These are phyloP conservation scores for Mucor racemosus DNA, from an alignment of 371 early-diverging fungal species.

Conservation along the genomic window DNA sequence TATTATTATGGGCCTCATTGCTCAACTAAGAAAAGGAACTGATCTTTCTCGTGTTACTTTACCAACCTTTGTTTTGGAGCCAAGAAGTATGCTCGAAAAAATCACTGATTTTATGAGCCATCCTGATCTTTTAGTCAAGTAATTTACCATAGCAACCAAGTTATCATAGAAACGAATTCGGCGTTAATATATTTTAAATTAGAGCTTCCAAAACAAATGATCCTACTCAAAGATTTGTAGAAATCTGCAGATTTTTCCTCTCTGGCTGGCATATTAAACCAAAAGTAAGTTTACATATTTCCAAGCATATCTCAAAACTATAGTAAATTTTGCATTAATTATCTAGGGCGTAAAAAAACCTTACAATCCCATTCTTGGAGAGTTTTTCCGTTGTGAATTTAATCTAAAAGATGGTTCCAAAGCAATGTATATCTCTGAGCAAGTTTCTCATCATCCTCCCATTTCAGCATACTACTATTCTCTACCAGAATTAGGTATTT, in stretches of 20 bases:
- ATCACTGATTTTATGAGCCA: conserved; percentile 94
- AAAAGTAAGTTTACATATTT: conserved; percentile 68
- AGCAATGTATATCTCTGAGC: conserved; percentile 69
- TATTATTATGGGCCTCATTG: conserved; percentile 83
- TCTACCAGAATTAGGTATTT: conserved; percentile 66
- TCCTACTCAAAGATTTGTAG: conserved; percentile 86
- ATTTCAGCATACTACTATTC: conserved; percentile 67
- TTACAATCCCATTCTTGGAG: conserved; percentile 84
- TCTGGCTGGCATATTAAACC: conserved; percentile 98
- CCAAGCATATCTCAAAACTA: not conserved
- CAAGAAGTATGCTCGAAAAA: conserved; percentile 89
- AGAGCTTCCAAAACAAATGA: conserved; percentile 72
- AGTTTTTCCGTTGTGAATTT: conserved; percentile 76
- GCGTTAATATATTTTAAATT: conserved; percentile 2
- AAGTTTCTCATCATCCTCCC: conserved; percentile 83
- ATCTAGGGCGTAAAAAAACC: conserved; percentile 89
- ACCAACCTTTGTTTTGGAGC: conserved; percentile 94
- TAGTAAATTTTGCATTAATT: not conserved
- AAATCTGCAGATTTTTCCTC: conserved; percentile 88
- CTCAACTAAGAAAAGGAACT: conserved; percentile 84
- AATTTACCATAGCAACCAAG: conserved; percentile 22
- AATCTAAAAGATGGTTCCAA: conserved; percentile 69
- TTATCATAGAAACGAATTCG: too few relatives aligned
- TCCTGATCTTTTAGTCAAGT: conserved; percentile 84
- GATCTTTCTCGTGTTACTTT: conserved; percentile 86